Percentiles rank a stretch among this genome's conserved stretches.
These are phyloP conservation scores for Podospora pseudopauciseta DNA, from an alignment of 495 filamentous ascomycete species.

Conservation along the genomic window DNA sequence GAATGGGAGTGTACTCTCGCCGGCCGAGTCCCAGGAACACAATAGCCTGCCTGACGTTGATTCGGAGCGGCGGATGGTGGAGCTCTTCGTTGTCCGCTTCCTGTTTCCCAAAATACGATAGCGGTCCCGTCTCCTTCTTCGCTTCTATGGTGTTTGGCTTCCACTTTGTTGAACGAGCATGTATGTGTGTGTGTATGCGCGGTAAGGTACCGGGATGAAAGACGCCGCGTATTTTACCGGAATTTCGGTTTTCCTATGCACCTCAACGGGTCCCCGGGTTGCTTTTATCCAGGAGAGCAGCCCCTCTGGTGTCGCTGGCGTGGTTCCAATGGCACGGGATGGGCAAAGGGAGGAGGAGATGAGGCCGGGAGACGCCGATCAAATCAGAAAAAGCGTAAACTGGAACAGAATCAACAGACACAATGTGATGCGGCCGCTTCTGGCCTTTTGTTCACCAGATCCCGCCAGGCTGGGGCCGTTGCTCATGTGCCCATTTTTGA, in stretches of 20 bases:
- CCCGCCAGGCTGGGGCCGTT: constrained; percentile 22
- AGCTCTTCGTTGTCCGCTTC: constrained; percentile 15
- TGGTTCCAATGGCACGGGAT: not conserved
- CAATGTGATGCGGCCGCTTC: constrained; percentile 15
- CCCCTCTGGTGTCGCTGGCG: not conserved
- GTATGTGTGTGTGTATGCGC: not conserved
- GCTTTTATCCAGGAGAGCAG: not conserved
- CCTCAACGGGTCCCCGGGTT: not conserved
- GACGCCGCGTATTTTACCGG: not conserved
- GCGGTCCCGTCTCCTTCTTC: constrained; percentile 2
- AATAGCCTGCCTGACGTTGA: not conserved
- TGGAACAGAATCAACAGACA: constrained; percentile 8
- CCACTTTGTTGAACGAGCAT: not conserved
- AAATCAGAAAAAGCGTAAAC: constrained; percentile 5
- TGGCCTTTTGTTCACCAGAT: constrained; percentile 25
- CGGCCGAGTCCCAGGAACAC: not conserved
- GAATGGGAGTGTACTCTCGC: not conserved
- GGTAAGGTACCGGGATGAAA: too few species aligned
- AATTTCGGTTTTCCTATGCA: not conserved
- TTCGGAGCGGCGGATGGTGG: not conserved
- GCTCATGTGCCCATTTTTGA: constrained; percentile 29
- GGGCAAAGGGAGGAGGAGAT: constrained; percentile 4
- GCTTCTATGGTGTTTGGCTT: not conserved
- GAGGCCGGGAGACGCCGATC: constrained; percentile 5
- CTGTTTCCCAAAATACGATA: constrained; percentile 15